Evolutionary conservation across 805 yeast species (phyloP), one percentile per base, ranked within the genome.

Genomic region (Torulaspora quercuum): DNA sequence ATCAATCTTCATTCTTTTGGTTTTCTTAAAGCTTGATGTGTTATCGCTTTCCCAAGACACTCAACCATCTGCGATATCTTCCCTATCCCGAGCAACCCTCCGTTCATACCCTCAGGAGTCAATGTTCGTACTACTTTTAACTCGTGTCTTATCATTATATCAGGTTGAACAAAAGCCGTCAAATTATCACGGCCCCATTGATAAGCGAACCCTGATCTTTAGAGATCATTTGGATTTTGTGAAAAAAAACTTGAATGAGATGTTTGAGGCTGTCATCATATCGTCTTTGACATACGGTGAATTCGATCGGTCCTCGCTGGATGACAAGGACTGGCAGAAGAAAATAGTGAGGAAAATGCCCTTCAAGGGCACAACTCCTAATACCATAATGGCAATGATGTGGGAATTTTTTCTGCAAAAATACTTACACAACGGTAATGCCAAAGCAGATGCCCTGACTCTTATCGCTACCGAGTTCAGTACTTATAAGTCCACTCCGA

Each of bases 121-220:
- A 7, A 41, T 56, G 18, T 57, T 65, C 7, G 64, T 70, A 10
- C 52, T 64, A 15, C 49, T 78, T 29, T 58, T 77, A 13, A 59
- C 77, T 6, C 71, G 82, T 44, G 57, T 78, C 7, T 63, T 75
- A 10, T 58, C 73, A 3, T 57, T 77, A 4, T 61, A 76, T 24
- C 61, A 69, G 12, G 52, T 70, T 3, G 65, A 70, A 4, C 79
- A 80, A 29, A 67, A 64, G 51, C 76, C 76, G 17, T 67, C 67
- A 25, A 75, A 72, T 33, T 80, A 76, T 61, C 72, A 73, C 29
- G 89, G 89, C 2, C 88, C 87, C 9, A 67, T 86, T 21, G 82
- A 86, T 11, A 74, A 80, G 46, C 72, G 75, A 24, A 64, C 85
- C 22, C 65, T 84, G 32, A 73, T 76, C 28, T 82, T 81, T 56